These are phyloP conservation scores for Fusarium euwallaceae DNA, from an alignment of 2,329 filamentous ascomycete genomes.

Conservation along the genomic window DNA sequence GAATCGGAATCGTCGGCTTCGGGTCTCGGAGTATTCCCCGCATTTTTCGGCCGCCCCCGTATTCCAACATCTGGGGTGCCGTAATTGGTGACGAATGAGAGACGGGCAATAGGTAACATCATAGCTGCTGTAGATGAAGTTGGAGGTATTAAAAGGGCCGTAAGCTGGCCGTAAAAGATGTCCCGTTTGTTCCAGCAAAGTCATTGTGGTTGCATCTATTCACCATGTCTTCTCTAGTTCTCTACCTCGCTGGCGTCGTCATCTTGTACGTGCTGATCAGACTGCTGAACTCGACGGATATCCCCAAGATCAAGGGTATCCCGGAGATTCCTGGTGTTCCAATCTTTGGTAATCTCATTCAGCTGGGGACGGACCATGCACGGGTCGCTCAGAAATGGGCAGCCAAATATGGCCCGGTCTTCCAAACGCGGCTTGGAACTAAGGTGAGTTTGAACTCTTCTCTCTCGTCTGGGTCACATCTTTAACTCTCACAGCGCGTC, in stretches of 20 bases:
- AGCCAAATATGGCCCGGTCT: slow-evolving; percentile 73
- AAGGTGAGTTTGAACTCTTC: slow-evolving; percentile 57
- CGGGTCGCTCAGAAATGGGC: slow-evolving; percentile 68
- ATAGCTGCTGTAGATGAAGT: neutral
- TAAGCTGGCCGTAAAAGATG: neutral
- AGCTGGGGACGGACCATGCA: slow-evolving; percentile 70
- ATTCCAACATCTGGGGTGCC: neutral
- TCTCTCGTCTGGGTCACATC: neutral
- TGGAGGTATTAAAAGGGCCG: slow-evolving; percentile 1
- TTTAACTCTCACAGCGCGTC: slow-evolving; percentile 63
- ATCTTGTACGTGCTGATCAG: slow-evolving; percentile 34
- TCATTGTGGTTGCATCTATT: neutral
- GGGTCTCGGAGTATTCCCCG: neutral
- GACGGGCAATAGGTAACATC: slow-evolving; percentile 2
- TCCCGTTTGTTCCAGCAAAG: neutral
- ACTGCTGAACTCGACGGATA: slow-evolving; percentile 63
- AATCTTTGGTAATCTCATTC: slow-evolving; percentile 73
- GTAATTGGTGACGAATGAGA: neutral
- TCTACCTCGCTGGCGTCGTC: slow-evolving; percentile 18
- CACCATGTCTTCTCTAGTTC: slow-evolving; percentile 31
- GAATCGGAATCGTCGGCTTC: slow-evolving; percentile 8
- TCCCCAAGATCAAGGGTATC: slow-evolving; percentile 71
- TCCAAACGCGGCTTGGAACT: slow-evolving; percentile 77
- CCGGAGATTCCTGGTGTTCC: slow-evolving; percentile 73
- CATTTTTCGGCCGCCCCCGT: neutral